These are phyloP conservation scores for Gossypium lobatum DNA, from an alignment of 441 rosid genomes.

Conservation along the genomic window DNA sequence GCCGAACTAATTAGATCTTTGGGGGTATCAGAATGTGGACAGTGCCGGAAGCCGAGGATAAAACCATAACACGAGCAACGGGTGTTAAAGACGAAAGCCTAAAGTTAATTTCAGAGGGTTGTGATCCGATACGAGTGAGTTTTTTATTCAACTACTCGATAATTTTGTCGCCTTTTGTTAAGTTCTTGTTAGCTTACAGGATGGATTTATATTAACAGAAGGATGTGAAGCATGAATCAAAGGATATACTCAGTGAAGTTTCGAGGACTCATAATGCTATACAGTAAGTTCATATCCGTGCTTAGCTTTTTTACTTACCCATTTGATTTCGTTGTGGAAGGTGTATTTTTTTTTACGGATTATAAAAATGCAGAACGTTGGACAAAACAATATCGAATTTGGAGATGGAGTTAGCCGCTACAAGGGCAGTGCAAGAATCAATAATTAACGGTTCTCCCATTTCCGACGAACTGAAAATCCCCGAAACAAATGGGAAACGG, in stretches of 20 bases:
- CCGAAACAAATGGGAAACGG: slow-evolving; percentile 47
- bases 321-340: background rate
- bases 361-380: slow-evolving; percentile 47
- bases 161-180: background rate
- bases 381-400: slow-evolving; percentile 75
- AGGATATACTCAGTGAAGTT: slow-evolving; percentile 52
- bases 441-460: slow-evolving; percentile 72
- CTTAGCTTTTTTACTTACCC: background rate
- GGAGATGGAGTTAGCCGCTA: slow-evolving; percentile 83
- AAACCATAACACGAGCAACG: slow-evolving; percentile 34
- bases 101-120: slow-evolving; percentile 58
- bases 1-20: slow-evolving; percentile 14
- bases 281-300: slow-evolving; percentile 43
- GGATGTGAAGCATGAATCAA: slow-evolving; percentile 48
- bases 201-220: slow-evolving; percentile 27
- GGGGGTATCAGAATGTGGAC: slow-evolving; percentile 67
- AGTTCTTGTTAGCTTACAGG: slow-evolving; percentile 8
- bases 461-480: slow-evolving; percentile 48
- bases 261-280: slow-evolving; percentile 69
- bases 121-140: slow-evolving; percentile 63
- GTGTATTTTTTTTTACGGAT: slow-evolving; percentile 14
- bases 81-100: slow-evolving; percentile 40
- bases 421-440: slow-evolving; percentile 80
- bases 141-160: slow-evolving; percentile 7
- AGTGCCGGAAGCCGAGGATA: slow-evolving; percentile 73